Evolutionary conservation across 2,329 filamentous ascomycete genomes (phyloP).

Genomic region (Aspergillus piperis): DNA sequence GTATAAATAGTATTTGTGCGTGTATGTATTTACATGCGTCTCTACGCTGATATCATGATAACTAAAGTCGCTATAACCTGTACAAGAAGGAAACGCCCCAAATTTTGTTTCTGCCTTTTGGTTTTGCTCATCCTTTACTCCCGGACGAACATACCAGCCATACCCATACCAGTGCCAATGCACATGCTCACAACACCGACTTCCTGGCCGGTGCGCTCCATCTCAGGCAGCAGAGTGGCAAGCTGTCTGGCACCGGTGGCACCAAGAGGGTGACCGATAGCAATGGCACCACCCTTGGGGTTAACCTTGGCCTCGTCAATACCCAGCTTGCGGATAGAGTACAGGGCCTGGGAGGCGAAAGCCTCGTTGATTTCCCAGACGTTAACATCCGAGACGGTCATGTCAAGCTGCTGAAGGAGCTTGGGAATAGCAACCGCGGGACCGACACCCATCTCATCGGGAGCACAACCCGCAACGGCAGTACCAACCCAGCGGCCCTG

Average conservation of each 20-base stretch:
- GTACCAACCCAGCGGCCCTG: conserved; percentile 82
- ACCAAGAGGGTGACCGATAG: conserved; percentile 87
- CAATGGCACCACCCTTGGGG: conserved; percentile 89
- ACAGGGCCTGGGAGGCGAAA: conserved; percentile 64
- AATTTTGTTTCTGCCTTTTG: neutral
- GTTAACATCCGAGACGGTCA: conserved; percentile 69
- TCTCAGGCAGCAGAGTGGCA: conserved; percentile 69
- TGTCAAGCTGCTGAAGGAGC: conserved; percentile 68
- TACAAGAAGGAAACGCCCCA: conserved; percentile 6
- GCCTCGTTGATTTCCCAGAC: conserved; percentile 95
- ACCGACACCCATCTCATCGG: conserved; percentile 93
- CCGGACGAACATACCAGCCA: conserved; percentile 67
- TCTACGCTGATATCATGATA: conserved; percentile 24
- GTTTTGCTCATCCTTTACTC: conserved; percentile 48
- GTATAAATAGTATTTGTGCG: too few species aligned
- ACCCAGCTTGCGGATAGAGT: conserved; percentile 67
- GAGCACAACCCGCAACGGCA: conserved; percentile 73
- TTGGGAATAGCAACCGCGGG: conserved; percentile 84
- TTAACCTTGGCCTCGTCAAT: conserved; percentile 73
- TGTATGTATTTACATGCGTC: conserved; percentile 18
- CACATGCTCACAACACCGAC: conserved; percentile 92
- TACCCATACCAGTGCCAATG: conserved; percentile 78
- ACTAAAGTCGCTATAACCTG: conserved; percentile 10
- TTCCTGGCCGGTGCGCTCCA: conserved; percentile 67
- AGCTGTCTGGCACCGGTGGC: conserved; percentile 84